A percentile compares a stretch with the other conserved stretches of the same genome.
These are phyloP conservation scores for Phycomyces blakesleeanus DNA, from an alignment of 192 early-diverging fungal species.

Conservation along the genomic window DNA sequence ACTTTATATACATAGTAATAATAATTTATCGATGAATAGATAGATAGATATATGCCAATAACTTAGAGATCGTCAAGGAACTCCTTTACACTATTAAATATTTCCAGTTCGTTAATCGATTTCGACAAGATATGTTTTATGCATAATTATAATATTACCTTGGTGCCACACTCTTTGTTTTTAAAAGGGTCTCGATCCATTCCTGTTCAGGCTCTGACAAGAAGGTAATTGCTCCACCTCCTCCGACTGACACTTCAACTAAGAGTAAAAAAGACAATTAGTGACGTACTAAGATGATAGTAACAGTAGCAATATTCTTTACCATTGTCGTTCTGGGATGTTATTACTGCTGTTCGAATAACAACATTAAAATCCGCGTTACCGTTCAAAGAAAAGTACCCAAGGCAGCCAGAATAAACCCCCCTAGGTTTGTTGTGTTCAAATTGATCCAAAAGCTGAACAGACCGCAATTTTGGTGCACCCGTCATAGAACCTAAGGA, in stretches of 20 bases:
- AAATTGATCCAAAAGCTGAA: slow-evolving; percentile 72
- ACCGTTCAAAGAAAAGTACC: slow-evolving; percentile 69
- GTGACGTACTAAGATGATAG: too few relatives aligned
- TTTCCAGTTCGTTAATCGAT: background rate
- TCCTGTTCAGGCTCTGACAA: slow-evolving; percentile 82
- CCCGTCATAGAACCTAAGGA: slow-evolving; percentile 98
- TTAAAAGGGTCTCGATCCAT: slow-evolving; percentile 84
- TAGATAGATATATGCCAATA: too few relatives aligned
- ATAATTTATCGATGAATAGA: too few relatives aligned
- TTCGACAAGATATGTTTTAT: background rate
- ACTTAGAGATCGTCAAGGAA: slow-evolving; percentile 15
- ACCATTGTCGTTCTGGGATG: slow-evolving; percentile 11
- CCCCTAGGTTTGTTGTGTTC: slow-evolving; percentile 70
- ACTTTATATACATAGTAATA: too few relatives aligned
- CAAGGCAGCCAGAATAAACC: slow-evolving; percentile 86
- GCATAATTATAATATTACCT: slow-evolving; percentile 29
- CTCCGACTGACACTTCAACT: slow-evolving; percentile 73
- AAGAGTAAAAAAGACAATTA: background rate
- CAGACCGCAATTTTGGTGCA: slow-evolving; percentile 87
- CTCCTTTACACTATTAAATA: slow-evolving; percentile 20
- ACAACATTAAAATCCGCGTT: slow-evolving; percentile 80
- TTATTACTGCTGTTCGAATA: slow-evolving; percentile 82
- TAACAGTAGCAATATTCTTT: too few relatives aligned
- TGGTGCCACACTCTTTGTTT: slow-evolving; percentile 58
- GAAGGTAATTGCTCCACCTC: slow-evolving; percentile 91